Evolutionary conservation across 2,329 filamentous ascomycete species (phyloP).

Genomic region (Ceratocystis variospora): DNA sequence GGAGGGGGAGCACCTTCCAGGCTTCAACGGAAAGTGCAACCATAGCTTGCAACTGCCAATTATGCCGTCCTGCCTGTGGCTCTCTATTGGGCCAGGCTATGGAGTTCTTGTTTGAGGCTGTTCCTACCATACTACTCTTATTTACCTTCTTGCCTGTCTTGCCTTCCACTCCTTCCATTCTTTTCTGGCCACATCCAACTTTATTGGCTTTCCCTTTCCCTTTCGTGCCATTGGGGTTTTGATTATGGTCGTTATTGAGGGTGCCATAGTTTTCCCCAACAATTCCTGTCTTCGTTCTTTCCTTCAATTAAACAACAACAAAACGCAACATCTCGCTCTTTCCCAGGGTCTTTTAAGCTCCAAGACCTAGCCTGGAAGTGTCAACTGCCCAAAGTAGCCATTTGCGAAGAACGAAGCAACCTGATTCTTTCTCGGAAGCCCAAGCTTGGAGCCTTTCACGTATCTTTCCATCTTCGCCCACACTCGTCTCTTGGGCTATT

Average conservation of each 20-base stretch:
- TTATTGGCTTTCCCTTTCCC: background rate
- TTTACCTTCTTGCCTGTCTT: background rate
- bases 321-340: background rate
- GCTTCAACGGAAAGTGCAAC: background rate
- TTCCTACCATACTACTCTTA: background rate
- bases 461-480: background rate
- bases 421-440: background rate
- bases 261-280: background rate
- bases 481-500: background rate
- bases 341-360: background rate
- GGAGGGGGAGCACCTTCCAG: background rate
- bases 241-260: background rate
- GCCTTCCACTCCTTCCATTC: background rate
- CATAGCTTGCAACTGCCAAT: background rate
- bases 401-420: too few relatives aligned
- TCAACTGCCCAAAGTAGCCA: too few relatives aligned
- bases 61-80: background rate
- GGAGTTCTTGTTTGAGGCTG: background rate
- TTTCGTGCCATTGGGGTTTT: background rate
- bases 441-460: background rate
- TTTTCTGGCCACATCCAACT: background rate
- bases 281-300: background rate
- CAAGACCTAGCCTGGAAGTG: background rate
- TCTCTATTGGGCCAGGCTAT: background rate
- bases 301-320: background rate